phyloP scores from a whole-genome alignment of 2,329 filamentous ascomycete species.

The Dryadomyces quercus-mongolicae region DNA sequence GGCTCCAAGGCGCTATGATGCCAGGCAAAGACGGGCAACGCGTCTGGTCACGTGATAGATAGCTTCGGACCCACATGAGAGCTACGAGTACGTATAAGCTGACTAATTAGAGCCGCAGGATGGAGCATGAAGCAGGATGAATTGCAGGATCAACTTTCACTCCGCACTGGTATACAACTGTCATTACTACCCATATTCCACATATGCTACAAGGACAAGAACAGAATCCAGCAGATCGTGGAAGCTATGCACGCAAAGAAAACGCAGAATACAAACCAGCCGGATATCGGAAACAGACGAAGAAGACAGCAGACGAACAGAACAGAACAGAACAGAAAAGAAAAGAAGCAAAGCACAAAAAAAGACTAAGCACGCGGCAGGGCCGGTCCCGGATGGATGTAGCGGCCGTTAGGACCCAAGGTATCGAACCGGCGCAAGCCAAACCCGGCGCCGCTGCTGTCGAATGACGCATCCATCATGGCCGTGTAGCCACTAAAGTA shows the following conservation, averaged over 20 bases:
- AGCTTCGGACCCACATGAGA: not conserved
- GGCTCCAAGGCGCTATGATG: not conserved
- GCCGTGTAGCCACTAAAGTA: slow-evolving; percentile 59
- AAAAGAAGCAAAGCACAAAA: not conserved
- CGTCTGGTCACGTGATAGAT: not conserved
- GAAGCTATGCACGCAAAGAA: not conserved
- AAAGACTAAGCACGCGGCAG: no score
- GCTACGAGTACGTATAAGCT: not conserved
- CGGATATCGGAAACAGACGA: not conserved
- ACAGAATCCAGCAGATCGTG: no score
- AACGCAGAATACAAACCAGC: not conserved
- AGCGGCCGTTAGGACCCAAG: slow-evolving; percentile 36
- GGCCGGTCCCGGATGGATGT: not conserved
- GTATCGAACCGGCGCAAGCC: slow-evolving; percentile 37
- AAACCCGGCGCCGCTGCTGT: slow-evolving; percentile 14
- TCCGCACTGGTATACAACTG: not conserved
- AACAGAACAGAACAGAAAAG: not conserved
- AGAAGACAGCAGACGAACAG: not conserved
- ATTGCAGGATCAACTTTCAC: not conserved
- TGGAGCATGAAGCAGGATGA: no score
- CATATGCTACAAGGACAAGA: not conserved
- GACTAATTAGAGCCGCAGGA: not conserved
- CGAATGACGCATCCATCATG: slow-evolving; percentile 22
- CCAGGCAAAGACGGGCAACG: not conserved
- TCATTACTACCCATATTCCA: not conserved